phyloP scores from a whole-genome alignment of 1,139 yeast genomes.

The Lodderomyces margitis region DNA sequence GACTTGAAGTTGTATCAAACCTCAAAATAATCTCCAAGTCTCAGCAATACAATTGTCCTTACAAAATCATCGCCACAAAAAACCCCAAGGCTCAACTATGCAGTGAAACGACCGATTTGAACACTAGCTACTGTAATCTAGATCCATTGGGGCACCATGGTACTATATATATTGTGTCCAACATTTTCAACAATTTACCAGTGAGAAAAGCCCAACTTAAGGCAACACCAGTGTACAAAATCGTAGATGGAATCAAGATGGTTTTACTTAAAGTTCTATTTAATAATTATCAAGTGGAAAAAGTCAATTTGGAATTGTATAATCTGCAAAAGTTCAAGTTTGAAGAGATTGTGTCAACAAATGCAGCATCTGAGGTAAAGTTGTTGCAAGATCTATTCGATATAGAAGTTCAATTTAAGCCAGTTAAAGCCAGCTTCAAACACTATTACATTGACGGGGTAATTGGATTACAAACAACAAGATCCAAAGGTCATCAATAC shows the following conservation, averaged over 20 bases:
- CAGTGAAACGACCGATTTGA: background rate
- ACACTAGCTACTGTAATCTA: background rate
- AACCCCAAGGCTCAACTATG: slow-evolving; percentile 5
- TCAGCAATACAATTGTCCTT: slow-evolving; percentile 5
- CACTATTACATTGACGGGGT: slow-evolving; percentile 27
- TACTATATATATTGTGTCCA: slow-evolving; percentile 46
- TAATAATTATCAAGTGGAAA: slow-evolving; percentile 22
- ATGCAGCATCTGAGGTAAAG: background rate
- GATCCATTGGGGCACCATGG: slow-evolving; percentile 34
- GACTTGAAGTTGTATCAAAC: slow-evolving; percentile 22
- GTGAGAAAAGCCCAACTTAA: slow-evolving; percentile 46
- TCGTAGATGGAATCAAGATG: slow-evolving; percentile 32
- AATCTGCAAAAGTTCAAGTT: slow-evolving; percentile 11
- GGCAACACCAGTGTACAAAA: slow-evolving; percentile 20
- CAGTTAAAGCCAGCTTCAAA: slow-evolving; percentile 21
- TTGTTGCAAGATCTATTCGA: slow-evolving; percentile 11
- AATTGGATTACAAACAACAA: slow-evolving; percentile 27
- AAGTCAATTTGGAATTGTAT: slow-evolving; percentile 19
- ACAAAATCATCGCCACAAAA: slow-evolving; percentile 1
- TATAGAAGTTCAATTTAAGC: slow-evolving; percentile 16
- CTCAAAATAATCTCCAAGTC: slow-evolving; percentile 37
- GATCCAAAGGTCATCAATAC: slow-evolving; percentile 42
- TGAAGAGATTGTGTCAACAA: slow-evolving; percentile 8
- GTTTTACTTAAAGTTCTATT: slow-evolving; percentile 33
- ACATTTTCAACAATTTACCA: slow-evolving; percentile 55